Base-by-base conservation (phyloP, 192 early-diverging fungal species). In the Gonapodya prolifera region DNA sequence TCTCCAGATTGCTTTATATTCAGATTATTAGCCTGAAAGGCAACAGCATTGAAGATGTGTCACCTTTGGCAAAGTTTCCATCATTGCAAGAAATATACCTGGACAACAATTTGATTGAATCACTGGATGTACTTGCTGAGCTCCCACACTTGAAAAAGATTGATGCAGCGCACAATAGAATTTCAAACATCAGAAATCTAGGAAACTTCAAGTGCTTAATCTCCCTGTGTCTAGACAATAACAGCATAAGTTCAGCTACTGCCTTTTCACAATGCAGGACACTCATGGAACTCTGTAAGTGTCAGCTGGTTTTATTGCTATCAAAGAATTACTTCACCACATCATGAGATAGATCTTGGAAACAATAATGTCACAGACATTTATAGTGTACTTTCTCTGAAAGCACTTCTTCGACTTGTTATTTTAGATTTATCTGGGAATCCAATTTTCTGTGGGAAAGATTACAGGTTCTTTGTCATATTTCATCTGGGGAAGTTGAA, bases 401-500 rank as follows among this genome's bases (percentile, higher is more conserved):
- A 89, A 69, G 87, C 87, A 32, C 80, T 89, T 0, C 85, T 84
- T 1, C 79, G 85, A 0, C 74, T 89, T 34, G 89, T 89, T 73
- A 87, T 89, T 31, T 77, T 89, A 8, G 88, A 89, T 83, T 81
- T 89, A 30, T 89, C 87, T n/a, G 88, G 88, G 29, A 89, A 89
- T 75, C 45, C 78, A 13, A 85, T 89, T 0, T 89, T 86, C 75
- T 78, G 86, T 35, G 45, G 82, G 1, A 45, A 78, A 31, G 86
- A 83, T 78, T 89, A 88, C 76, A 76, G 87, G 29, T 81, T 89
- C 35, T 89, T 89, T 76, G 85, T 82, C 0, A 87, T 89, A 30
- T 89, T 86, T 78, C 87, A 89, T 78, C 79, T 89, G 2, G 80
- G 79, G 16, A 75, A 83, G 69, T 79, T 89, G 33, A 89, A 89